Evolutionary conservation across 371 early-diverging fungal species (phyloP).

Genomic region (Choanephora cucurbitarum): DNA sequence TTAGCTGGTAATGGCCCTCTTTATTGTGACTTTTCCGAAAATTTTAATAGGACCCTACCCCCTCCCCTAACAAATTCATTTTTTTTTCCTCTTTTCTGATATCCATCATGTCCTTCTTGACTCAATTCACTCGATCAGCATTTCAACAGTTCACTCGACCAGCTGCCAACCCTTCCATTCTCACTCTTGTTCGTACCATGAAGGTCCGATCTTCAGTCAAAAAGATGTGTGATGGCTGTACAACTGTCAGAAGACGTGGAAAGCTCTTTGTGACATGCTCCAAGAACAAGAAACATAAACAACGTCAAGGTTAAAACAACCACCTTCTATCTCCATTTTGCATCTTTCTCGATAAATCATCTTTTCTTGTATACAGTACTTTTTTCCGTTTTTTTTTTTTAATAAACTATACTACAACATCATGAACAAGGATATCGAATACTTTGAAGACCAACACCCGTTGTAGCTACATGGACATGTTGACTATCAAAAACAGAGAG

Average conservation of each 20-base stretch:
- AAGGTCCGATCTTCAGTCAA: constrained; percentile 85
- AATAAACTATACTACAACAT: too few species aligned
- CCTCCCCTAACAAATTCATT: too few species aligned
- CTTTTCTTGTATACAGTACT: neutral
- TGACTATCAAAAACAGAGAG: constrained; percentile 22
- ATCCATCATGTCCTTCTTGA: constrained; percentile 35
- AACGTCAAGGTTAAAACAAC: constrained; percentile 73
- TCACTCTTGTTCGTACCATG: constrained; percentile 68
- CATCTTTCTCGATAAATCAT: neutral
- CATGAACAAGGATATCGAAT: constrained; percentile 8
- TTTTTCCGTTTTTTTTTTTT: neutral
- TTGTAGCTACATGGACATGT: constrained; percentile 38
- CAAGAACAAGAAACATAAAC: constrained; percentile 84
- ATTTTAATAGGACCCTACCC: too few species aligned
- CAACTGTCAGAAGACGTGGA: constrained; percentile 77
- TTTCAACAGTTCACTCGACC: constrained; percentile 37
- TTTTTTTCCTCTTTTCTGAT: constrained; percentile 1
- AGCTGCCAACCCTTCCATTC: constrained; percentile 26
- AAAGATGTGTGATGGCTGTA: constrained; percentile 80
- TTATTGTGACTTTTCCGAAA: too few species aligned
- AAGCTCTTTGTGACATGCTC: constrained; percentile 78
- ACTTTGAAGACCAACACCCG: constrained; percentile 58
- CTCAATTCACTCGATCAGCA: constrained; percentile 31
- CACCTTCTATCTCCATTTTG: neutral
- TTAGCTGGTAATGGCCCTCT: too few species aligned